Percentiles rank a stretch among this genome's conserved stretches.
Conservation (phyloP, 1,284 basidiomycete genomes). For the Ceratobasidium theobromae region DNA sequence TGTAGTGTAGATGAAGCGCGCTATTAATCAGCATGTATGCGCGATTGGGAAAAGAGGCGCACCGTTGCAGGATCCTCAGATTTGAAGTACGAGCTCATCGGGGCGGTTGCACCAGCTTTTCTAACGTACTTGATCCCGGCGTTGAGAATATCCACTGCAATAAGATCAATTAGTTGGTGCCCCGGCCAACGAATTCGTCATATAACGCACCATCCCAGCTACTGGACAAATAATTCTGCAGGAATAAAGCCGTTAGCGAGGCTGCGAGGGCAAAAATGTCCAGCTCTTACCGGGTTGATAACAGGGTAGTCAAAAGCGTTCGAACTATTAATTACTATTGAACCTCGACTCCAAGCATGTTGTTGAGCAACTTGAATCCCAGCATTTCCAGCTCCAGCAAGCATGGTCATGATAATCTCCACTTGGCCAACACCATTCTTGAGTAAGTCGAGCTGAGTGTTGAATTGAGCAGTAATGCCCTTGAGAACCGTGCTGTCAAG, state of each 20-base stretch:
- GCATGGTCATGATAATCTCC: slow-evolving; percentile 40
- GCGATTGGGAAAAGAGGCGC: slow-evolving; percentile 40
- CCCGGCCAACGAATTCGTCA: slow-evolving; percentile 30
- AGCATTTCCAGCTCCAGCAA: slow-evolving; percentile 36
- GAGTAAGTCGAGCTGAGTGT: slow-evolving; percentile 12
- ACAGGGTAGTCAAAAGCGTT: neutral
- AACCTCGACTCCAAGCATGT: slow-evolving; percentile 42
- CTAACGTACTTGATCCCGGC: slow-evolving; percentile 24
- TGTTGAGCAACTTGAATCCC: slow-evolving; percentile 45
- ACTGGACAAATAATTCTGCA: slow-evolving; percentile 17
- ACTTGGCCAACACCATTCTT: slow-evolving; percentile 37
- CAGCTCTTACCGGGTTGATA: slow-evolving; percentile 17
- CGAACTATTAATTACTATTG: slow-evolving; percentile 5
- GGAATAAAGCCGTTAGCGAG: too few species aligned
- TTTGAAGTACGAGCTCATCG: slow-evolving; percentile 29
- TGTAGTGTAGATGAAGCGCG: neutral
- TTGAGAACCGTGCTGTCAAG: slow-evolving; percentile 12
- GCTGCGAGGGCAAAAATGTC: neutral
- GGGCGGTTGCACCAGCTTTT: slow-evolving; percentile 8
- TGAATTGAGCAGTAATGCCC: slow-evolving; percentile 17
- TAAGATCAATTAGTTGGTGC: neutral
- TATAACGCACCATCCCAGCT: slow-evolving; percentile 40
- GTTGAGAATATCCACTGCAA: slow-evolving; percentile 8
- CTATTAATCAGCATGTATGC: slow-evolving; percentile 36
- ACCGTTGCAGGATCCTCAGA: slow-evolving; percentile 10